Evolutionary conservation across 2,329 filamentous ascomycete species (phyloP).

Genomic region (Fusarium multiceps): DNA sequence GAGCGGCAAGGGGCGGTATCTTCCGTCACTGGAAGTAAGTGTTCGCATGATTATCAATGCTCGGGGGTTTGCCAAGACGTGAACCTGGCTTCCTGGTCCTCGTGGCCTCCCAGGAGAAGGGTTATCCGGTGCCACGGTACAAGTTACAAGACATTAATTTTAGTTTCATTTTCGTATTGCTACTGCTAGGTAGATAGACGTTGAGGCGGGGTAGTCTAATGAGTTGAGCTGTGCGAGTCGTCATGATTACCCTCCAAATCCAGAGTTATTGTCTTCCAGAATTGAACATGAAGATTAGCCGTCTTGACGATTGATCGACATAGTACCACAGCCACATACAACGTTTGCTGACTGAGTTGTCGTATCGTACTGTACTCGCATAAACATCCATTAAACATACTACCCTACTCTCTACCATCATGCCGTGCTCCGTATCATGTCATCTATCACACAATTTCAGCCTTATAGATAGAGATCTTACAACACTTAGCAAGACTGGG

Average conservation of each 20-base stretch:
- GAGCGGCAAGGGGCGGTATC: conserved; percentile 9
- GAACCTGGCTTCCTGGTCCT: not conserved
- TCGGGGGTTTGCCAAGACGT: conserved; percentile 13
- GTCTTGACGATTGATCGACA: not conserved
- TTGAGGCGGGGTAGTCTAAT: conserved; percentile 21
- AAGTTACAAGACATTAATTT: conserved; percentile 11
- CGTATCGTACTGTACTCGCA: not conserved
- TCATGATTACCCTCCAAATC: not conserved
- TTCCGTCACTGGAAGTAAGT: conserved; percentile 6
- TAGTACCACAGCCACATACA: not conserved
- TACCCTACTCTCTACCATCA: not conserved
- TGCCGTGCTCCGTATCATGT: not conserved
- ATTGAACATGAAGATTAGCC: not conserved
- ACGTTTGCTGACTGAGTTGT: not conserved
- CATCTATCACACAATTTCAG: not conserved
- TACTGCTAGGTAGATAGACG: not conserved
- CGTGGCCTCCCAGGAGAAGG: conserved; percentile 2
- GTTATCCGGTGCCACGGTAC: conserved; percentile 21
- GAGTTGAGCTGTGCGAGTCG: not conserved
- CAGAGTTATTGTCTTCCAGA: not conserved
- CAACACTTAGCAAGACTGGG: not conserved
- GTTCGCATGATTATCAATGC: conserved; percentile 1
- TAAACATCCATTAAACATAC: not conserved
- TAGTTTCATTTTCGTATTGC: conserved; percentile 1
- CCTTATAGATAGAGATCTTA: conserved; percentile 5